Conservation (phyloP, 768 basidiomycete species). For the Collybia sordida region DNA sequence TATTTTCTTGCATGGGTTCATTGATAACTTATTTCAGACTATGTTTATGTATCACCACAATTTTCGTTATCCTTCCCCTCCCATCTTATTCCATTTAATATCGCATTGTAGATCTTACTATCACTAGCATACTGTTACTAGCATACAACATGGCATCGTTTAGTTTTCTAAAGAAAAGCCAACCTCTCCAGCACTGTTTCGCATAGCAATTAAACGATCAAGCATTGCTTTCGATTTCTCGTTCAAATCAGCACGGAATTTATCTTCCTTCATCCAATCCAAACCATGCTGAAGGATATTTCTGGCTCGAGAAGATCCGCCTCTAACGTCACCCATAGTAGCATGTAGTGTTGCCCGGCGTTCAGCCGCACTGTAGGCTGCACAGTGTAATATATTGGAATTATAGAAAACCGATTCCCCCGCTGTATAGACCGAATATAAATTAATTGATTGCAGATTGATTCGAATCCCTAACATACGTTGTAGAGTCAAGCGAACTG, state of each 20-base stretch:
- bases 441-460: neutral
- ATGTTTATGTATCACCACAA: neutral
- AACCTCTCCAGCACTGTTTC: slow-evolving; percentile 38
- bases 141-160: too few species aligned
- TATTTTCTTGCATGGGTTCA: neutral
- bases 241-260: slow-evolving; percentile 47
- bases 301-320: slow-evolving; percentile 61
- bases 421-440: slow-evolving; percentile 31
- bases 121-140: too few species aligned
- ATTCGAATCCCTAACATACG: slow-evolving; percentile 33
- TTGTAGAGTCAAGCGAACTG: slow-evolving; percentile 51
- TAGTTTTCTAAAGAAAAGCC: slow-evolving; percentile 48
- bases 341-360: slow-evolving; percentile 70
- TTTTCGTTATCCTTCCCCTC: neutral
- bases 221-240: slow-evolving; percentile 54
- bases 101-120: too few species aligned
- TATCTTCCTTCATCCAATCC: slow-evolving; percentile 60
- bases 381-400: slow-evolving; percentile 77
- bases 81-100: too few species aligned
- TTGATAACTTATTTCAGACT: neutral
- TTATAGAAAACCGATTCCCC: slow-evolving; percentile 83
- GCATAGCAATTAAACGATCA: slow-evolving; percentile 55
- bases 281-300: slow-evolving; percentile 78
- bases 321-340: slow-evolving; percentile 60
- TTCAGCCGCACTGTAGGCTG: slow-evolving; percentile 50